phyloP scores from a whole-genome alignment of 2,329 filamentous ascomycete species.

The Alternaria burnsii region DNA sequence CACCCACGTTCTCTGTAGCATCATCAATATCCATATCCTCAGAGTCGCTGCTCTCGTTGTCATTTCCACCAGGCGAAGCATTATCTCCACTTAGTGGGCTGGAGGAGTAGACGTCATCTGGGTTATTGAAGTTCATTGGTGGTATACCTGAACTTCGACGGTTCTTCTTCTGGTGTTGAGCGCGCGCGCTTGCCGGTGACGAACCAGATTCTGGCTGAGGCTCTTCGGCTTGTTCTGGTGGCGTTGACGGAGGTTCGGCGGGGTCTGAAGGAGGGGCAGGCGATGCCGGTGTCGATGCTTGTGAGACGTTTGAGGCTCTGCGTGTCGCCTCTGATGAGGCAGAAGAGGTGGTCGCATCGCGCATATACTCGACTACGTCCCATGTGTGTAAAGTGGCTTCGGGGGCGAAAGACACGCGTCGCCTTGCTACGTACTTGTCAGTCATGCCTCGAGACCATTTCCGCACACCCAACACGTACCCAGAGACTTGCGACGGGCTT shows the following conservation, averaged over 20 bases:
- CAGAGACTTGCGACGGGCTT: constrained; percentile 89
- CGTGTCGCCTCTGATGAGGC: constrained; percentile 77
- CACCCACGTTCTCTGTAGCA: constrained; percentile 68
- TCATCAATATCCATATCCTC: constrained; percentile 69
- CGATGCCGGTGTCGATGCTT: constrained; percentile 39
- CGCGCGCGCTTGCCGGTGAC: constrained; percentile 71
- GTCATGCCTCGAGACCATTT: background rate
- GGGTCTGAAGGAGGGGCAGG: constrained; percentile 55
- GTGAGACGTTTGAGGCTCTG: constrained; percentile 70
- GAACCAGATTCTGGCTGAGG: constrained; percentile 65
- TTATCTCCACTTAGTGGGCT: constrained; percentile 76
- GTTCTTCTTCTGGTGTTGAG: constrained; percentile 68
- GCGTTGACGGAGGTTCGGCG: constrained; percentile 69
- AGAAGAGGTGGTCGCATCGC: constrained; percentile 81
- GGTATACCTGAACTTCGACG: constrained; percentile 72
- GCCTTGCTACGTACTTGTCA: constrained; percentile 66
- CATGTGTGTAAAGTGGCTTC: constrained; percentile 98
- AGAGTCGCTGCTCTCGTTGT: constrained; percentile 63
- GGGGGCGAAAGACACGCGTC: constrained; percentile 94
- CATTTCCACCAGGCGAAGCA: constrained; percentile 49
- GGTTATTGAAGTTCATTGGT: constrained; percentile 70
- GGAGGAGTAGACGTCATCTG: constrained; percentile 74
- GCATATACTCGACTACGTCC: constrained; percentile 88
- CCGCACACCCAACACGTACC: constrained; percentile 55
- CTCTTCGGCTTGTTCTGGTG: constrained; percentile 67